These are phyloP conservation scores for Exserohilum turcica DNA, from an alignment of 2,329 filamentous ascomycete genomes.

Conservation along the genomic window DNA sequence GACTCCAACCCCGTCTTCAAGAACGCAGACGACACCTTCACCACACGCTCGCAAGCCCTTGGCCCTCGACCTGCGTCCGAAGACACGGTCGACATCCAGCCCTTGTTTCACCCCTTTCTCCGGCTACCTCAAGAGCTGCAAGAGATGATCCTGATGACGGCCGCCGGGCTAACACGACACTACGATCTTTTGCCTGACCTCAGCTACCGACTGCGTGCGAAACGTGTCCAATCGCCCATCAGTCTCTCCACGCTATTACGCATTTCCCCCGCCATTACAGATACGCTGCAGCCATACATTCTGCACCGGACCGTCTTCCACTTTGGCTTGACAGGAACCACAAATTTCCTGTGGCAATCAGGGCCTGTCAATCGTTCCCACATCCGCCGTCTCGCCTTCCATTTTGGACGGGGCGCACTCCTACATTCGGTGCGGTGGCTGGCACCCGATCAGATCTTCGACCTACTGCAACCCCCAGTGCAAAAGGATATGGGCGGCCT, in stretches of 20 bases:
- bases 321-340: slow-evolving; percentile 18
- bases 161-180: slow-evolving; percentile 22
- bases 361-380: slow-evolving; percentile 30
- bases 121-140: slow-evolving; percentile 37
- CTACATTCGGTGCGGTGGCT: slow-evolving; percentile 42
- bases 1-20: not conserved
- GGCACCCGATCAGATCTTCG: slow-evolving; percentile 34
- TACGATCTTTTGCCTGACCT: slow-evolving; percentile 20
- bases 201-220: not conserved
- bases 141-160: slow-evolving; percentile 32
- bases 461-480: slow-evolving; percentile 34
- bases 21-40: slow-evolving; percentile 3
- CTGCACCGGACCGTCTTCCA: slow-evolving; percentile 33
- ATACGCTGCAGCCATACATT: slow-evolving; percentile 27
- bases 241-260: slow-evolving; percentile 25
- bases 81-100: slow-evolving; percentile 32
- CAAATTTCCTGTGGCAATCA: slow-evolving; percentile 15
- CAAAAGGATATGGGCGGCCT: slow-evolving; percentile 22
- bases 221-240: slow-evolving; percentile 11
- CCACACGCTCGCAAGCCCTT: slow-evolving; percentile 5
- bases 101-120: slow-evolving; percentile 35
- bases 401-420: slow-evolving; percentile 25
- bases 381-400: slow-evolving; percentile 28
- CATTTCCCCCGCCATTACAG: slow-evolving; percentile 26
- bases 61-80: slow-evolving; percentile 11